A percentile compares a stretch with the other conserved stretches of the same genome.
Evolutionary conservation across 2,329 filamentous ascomycete species (phyloP).

Genomic region (Colletotrichum incanum): DNA sequence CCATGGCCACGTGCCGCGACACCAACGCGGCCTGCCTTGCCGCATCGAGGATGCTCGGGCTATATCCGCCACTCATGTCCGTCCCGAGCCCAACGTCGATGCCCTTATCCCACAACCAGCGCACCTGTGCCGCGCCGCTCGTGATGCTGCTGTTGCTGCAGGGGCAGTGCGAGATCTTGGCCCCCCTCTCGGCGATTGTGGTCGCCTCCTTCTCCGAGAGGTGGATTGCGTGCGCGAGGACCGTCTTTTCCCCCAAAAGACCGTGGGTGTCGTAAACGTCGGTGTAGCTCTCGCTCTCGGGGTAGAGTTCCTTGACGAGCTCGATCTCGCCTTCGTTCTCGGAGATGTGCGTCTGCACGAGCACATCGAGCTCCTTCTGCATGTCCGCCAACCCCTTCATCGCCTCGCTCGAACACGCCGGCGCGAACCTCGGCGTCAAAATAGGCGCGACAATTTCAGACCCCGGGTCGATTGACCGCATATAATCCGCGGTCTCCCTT

Average conservation of each 20-base stretch:
- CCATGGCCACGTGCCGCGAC: slow-evolving; percentile 79
- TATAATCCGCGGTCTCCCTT: slow-evolving; percentile 74
- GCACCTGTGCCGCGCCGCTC: slow-evolving; percentile 82
- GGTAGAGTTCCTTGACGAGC: slow-evolving; percentile 81
- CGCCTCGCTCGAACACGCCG: slow-evolving; percentile 71
- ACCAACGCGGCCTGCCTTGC: slow-evolving; percentile 86
- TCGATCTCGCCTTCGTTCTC: slow-evolving; percentile 84
- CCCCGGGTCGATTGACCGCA: slow-evolving; percentile 76
- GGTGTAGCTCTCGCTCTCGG: slow-evolving; percentile 75
- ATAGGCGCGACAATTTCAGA: slow-evolving; percentile 81
- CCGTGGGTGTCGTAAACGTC: slow-evolving; percentile 83
- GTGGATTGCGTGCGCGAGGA: slow-evolving; percentile 90
- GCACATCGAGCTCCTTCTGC: slow-evolving; percentile 73
- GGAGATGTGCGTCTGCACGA: slow-evolving; percentile 90
- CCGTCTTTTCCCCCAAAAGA: slow-evolving; percentile 80
- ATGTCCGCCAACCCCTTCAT: slow-evolving; percentile 77
- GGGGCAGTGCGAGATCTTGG: slow-evolving; percentile 88
- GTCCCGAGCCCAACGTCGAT: slow-evolving; percentile 90
- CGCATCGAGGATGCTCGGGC: slow-evolving; percentile 85
- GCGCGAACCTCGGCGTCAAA: slow-evolving; percentile 82
- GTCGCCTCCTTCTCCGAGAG: slow-evolving; percentile 76
- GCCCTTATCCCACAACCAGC: slow-evolving; percentile 80
- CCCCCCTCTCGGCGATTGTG: slow-evolving; percentile 72
- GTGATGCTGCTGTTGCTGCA: slow-evolving; percentile 88
- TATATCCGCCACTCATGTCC: slow-evolving; percentile 92